Evolutionary conservation across 2,329 filamentous ascomycete species (phyloP).

Genomic region (Colletotrichum camelliae): DNA sequence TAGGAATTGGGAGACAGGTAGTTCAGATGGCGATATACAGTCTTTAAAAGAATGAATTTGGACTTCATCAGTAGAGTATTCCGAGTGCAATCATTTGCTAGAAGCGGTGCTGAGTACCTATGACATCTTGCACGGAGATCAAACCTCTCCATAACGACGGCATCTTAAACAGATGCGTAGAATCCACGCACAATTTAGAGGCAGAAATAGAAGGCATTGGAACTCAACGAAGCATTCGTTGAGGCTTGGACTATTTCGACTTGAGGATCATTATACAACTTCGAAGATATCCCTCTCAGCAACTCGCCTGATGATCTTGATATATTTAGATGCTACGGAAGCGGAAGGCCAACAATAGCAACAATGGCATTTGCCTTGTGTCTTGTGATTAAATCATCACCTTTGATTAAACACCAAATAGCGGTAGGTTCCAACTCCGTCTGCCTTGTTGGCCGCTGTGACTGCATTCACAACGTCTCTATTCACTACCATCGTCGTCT

Average conservation of each 20-base stretch:
- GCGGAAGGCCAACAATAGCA: neutral
- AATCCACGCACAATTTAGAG: too few species aligned
- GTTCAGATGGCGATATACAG: neutral
- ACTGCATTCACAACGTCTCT: neutral
- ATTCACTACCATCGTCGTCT: neutral
- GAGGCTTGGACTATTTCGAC: too few species aligned
- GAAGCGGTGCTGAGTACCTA: rapidly evolving
- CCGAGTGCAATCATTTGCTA: neutral
- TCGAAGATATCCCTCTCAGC: too few species aligned
- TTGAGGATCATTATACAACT: too few species aligned
- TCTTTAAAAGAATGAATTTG: rapidly evolving
- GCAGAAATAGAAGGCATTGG: too few species aligned
- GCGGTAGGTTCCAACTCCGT: rapidly evolving
- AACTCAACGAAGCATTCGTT: too few species aligned
- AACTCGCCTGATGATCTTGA: neutral
- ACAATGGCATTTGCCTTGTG: too few species aligned
- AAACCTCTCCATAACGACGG: neutral
- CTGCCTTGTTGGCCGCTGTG: rapidly evolving
- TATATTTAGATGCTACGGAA: neutral
- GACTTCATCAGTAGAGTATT: neutral
- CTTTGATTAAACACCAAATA: neutral
- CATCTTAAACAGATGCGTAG: too few species aligned
- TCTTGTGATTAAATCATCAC: neutral
- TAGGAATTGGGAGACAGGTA: rapidly evolving
- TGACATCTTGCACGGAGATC: rapidly evolving